Evolutionary conservation across 2,329 filamentous ascomycete genomes (phyloP), one percentile per base, ranked within the genome.

Genomic region (Trichoderma harzianum): DNA sequence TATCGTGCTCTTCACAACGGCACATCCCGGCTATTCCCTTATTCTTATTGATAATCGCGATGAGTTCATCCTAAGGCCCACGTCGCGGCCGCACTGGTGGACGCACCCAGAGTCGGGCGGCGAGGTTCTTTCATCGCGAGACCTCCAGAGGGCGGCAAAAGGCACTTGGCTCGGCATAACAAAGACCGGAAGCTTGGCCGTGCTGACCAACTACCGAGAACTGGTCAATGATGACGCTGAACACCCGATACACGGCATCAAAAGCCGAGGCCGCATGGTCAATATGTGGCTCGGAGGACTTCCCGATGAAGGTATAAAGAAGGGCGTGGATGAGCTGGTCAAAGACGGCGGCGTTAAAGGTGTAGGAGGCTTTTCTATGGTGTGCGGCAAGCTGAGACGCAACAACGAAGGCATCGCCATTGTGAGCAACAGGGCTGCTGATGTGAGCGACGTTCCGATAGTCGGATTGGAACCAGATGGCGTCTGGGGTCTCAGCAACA

Each of bases 1-100:
- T 79, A 94, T 95, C 82, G 90, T 90, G 63, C 84, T 95, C 60
- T 84, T 93, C 72, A 93, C 92, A 30, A 95, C 92, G 21, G 87
- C 91, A 60, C 92, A 95, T 78, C 92, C 93, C 11, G 84, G 87
- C 75, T 95, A 95, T 81, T 87, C 91, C 30, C 85, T 95, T 73
- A 92, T 95, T 76, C 83, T 93, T 73, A 84, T 94, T 78, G 89
- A 94, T 82, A 95, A 95, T 80, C 88, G 93, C 76, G 93, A 95
- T 83, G 92, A 91, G 79, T 91, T 88, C 81, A 88, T 91, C 74
- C 84, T 90, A 16, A 85, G 89, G 32, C 89, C 89, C 5, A 91
- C 89, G 2, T 89, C 87, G 67, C 84, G 87, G 72, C 89, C 89
- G 7, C 86, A 90, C 79, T 91, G 89, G 89, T 91, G 89, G 89